Evolutionary conservation across 768 basidiomycete genomes (phyloP).

Genomic region (Ramaria sp.): DNA sequence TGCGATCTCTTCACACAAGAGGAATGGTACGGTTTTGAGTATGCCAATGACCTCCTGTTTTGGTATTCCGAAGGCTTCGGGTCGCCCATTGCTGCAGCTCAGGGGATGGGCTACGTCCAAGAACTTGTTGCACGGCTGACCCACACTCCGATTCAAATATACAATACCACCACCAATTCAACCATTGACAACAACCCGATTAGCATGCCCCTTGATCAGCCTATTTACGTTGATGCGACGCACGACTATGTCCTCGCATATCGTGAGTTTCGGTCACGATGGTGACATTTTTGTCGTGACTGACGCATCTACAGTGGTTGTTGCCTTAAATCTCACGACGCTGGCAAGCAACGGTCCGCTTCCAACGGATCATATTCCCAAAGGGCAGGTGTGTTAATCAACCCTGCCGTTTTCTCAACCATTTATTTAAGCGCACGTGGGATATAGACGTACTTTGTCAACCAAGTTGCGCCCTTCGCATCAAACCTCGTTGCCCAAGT

Average conservation of each 20-base stretch:
- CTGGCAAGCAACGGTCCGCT: conserved; percentile 67
- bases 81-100: conserved; percentile 28
- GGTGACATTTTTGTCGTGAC: not conserved
- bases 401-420: not conserved
- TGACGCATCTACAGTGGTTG: conserved; percentile 44
- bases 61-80: conserved; percentile 36
- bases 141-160: conserved; percentile 52
- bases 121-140: conserved; percentile 35
- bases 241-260: conserved; percentile 91
- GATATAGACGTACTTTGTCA: conserved; percentile 47
- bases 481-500: conserved; percentile 63
- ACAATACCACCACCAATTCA: conserved; percentile 78
- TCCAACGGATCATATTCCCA: conserved; percentile 60
- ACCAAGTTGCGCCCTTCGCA: conserved; percentile 78
- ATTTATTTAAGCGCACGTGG: conserved; percentile 13
- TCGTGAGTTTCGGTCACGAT: conserved; percentile 32
- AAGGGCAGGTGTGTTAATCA: conserved; percentile 27
- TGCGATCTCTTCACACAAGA: conserved; percentile 40
- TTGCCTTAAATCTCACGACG: conserved; percentile 73
- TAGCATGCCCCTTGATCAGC: conserved; percentile 63
- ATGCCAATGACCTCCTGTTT: conserved; percentile 22
- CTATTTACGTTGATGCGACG: conserved; percentile 79
- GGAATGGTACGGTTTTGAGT: conserved; percentile 43
- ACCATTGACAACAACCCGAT: conserved; percentile 60
- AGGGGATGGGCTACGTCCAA: conserved; percentile 31